Evolutionary conservation across 495 filamentous ascomycete genomes (phyloP), one percentile per base, ranked within the genome.

Genomic region (Bombardia bombarda): DNA sequence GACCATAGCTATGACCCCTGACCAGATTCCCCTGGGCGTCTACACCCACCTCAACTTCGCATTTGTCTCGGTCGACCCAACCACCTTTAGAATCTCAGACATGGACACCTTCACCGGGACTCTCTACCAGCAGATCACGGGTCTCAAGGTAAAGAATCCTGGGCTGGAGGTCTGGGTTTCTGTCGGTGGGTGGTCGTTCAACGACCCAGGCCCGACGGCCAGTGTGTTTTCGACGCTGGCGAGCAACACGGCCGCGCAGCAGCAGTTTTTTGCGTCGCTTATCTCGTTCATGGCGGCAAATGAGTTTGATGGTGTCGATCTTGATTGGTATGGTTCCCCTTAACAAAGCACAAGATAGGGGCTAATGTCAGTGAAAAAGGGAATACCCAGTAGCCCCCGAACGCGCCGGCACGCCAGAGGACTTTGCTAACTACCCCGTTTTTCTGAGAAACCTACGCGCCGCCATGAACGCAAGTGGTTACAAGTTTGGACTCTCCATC

Each of bases 321-420:
- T 81, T 10, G 77, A 79, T 49, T 80, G 77, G 56, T n/a, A n/a
- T n/a, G n/a, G n/a, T n/a, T n/a, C n/a, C n/a, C n/a, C n/a, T n/a
- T n/a, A n/a, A n/a, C n/a, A n/a, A n/a, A n/a, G n/a, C n/a, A n/a
- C n/a, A n/a, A n/a, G n/a, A n/a, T n/a, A n/a, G n/a, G n/a, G n/a
- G n/a, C n/a, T n/a, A n/a, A n/a, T n/a, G n/a, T n/a, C n/a, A n/a
- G n/a, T n/a, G n/a, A n/a, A n/a, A n/a, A n/a, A n/a, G n/a, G n/a
- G 53, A 76, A 23, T 77, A 76, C 50, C 72, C 73, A 1, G 63
- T 31, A 0, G 57, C 64, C 2, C 20, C 32, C 7, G 68, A 76
- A 8, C 53, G 67, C 13, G 49, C 57, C 14, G 70, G 72, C n/a
- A 32, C 38, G 1, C 25, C 38, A 1, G 60, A 40, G 17, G 71